Base-by-base conservation (phyloP, 768 basidiomycete genomes). In the Mycena venus region DNA sequence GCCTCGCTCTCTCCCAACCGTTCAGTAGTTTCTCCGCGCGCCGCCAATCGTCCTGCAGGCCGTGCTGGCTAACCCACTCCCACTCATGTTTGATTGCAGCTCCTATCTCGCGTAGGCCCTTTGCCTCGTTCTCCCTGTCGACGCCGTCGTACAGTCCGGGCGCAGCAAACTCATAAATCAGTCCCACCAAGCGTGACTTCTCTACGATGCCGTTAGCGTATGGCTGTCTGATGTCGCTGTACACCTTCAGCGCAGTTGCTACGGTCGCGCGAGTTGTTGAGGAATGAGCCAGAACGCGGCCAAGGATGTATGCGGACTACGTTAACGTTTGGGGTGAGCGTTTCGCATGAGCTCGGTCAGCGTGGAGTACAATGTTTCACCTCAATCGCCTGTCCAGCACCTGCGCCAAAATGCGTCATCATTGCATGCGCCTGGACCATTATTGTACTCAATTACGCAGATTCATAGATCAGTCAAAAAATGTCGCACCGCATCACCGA, bases 401-500 rank as follows among this genome's bases (percentile, higher is more conserved):
- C 68, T 31, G 68, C 68, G 31, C 68, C 68, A 36, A 49, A 51
- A 25, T 49, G 47, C 31, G 42, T 69, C 58, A n/a, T 69, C 68
- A 69, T 69, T 25, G 68, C 68, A 51, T 69, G 68, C 56, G 51
- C 56, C 55, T 68, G 58, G 58, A 47, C 34, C 8, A 59, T 49
- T 59, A 60, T 21, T 14, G 23, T 36, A 49, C 42, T 59, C 58
- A 69, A 31, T 36, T 40, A 53, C 34, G 32, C n/a, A 34, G 42
- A 38, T 29, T 12, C 27, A 36, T 25, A 36, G 23, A 47, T 25
- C 23, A 61, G 23, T 44, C 11, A 38, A 69, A 61, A 47, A 23
- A 68, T 40, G 31, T 42, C 58, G 42, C 58, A 61, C 72, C 27
- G 72, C 72, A 73, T 73, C 72, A 32, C 72, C 72, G 21, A 73